Evolutionary conservation across 495 filamentous ascomycete species (phyloP).

Genomic region (Choiromyces venosus): DNA sequence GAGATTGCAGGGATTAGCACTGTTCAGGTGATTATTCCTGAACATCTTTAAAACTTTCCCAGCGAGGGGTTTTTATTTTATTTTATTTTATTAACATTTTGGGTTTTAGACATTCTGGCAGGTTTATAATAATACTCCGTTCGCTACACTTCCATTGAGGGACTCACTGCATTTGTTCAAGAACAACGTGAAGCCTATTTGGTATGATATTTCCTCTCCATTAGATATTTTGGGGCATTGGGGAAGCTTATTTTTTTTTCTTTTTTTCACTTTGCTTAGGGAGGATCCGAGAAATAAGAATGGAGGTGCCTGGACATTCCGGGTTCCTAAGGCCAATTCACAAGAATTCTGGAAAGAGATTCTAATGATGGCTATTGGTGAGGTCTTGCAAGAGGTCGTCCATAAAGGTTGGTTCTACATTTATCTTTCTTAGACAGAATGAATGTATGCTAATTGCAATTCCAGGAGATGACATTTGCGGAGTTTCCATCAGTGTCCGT

Average conservation of each 20-base stretch:
- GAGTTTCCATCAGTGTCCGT: slow-evolving; percentile 64
- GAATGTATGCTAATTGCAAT: slow-evolving; percentile 5
- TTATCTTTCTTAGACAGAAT: not conserved
- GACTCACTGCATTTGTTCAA: slow-evolving; percentile 88
- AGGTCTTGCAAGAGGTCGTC: slow-evolving; percentile 69
- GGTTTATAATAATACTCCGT: slow-evolving; percentile 81
- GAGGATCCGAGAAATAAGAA: slow-evolving; percentile 77
- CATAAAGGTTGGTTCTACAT: slow-evolving; percentile 55
- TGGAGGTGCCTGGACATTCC: slow-evolving; percentile 83
- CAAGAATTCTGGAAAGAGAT: slow-evolving; percentile 75
- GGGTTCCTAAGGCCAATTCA: slow-evolving; percentile 66
- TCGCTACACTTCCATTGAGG: slow-evolving; percentile 66
- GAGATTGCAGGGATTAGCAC: slow-evolving; percentile 42
- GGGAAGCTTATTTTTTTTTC: slow-evolving; percentile 12
- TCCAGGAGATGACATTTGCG: slow-evolving; percentile 72
- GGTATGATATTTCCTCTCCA: slow-evolving; percentile 45
- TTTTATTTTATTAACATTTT: not conserved
- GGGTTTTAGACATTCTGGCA: slow-evolving; percentile 78
- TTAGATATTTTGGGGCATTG: not conserved
- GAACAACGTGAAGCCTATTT: slow-evolving; percentile 73
- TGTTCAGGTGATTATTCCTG: slow-evolving; percentile 30
- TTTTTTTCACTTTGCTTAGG: slow-evolving; percentile 12
- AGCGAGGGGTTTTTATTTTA: not conserved
- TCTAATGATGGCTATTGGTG: slow-evolving; percentile 75
- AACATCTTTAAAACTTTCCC: not conserved